These are phyloP conservation scores for Claviceps digitariae DNA, from an alignment of 2,329 filamentous ascomycete genomes.

Conservation along the genomic window DNA sequence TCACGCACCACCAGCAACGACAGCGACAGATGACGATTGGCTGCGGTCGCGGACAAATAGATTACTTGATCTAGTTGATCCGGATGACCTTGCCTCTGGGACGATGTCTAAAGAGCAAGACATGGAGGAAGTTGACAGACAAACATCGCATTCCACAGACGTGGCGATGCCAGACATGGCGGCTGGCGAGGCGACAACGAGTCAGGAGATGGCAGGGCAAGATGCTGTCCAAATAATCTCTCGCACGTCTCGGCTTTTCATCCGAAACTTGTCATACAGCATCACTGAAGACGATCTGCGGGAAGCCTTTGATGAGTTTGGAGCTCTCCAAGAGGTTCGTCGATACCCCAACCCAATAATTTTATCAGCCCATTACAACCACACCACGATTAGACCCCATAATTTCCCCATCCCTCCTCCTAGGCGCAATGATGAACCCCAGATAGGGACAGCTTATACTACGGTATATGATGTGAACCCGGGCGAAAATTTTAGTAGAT, in stretches of 20 bases:
- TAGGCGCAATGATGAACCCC: conserved; percentile 75
- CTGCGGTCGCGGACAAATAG: conserved; percentile 78
- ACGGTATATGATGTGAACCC: conserved; percentile 78
- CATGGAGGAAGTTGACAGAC: conserved; percentile 10
- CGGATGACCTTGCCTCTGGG: conserved; percentile 37
- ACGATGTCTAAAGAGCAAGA: conserved; percentile 9
- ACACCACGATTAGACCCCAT: not conserved
- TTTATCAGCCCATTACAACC: not conserved
- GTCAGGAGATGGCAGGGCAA: conserved; percentile 14
- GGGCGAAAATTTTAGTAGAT: conserved; percentile 99
- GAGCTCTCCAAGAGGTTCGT: conserved; percentile 77
- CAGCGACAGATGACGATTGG: conserved; percentile 76
- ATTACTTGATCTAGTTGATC: conserved; percentile 70
- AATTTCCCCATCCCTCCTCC: not conserved
- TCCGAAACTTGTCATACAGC: conserved; percentile 78
- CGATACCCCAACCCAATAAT: conserved; percentile 5
- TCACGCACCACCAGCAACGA: conserved; percentile 17
- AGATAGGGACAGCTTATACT: conserved; percentile 99
- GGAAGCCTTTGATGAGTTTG: conserved; percentile 57
- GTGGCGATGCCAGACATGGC: conserved; percentile 14
- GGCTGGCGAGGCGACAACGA: conserved; percentile 13
- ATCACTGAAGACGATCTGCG: conserved; percentile 65
- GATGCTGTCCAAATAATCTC: conserved; percentile 45
- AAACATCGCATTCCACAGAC: conserved; percentile 14
- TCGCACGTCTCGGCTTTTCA: conserved; percentile 66